Base-by-base conservation (phyloP, 2,329 filamentous ascomycete genomes). In the Zymoseptoria crescenta region DNA sequence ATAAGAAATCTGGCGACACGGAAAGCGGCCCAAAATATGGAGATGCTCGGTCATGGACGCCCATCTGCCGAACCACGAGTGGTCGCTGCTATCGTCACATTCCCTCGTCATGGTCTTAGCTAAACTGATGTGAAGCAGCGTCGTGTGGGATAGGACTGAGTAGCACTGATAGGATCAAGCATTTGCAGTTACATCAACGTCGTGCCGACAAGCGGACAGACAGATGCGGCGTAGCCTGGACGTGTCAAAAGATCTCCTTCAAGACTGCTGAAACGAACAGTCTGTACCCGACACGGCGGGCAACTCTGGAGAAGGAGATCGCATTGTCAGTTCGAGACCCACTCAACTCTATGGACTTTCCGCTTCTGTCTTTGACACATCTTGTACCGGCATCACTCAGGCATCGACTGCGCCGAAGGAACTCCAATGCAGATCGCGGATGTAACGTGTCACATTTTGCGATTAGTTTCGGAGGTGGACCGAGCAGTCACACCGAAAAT, bases 41-140 rank as follows among this genome's bases (percentile, higher is more conserved):
- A 68, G 59, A 68, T 63, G 64, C 66, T 68, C 66, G 66, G 66
- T 52, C 16, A 55, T 58, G 59, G 58, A 52, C 53, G 52, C 48
- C 35, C 49, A n/a, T 41, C 16, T 45, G 49, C 56, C 48, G 35
- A 51, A 54, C 49, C 24, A 24, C 24, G 24, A 24, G 24, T 2
- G 41, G 35, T 58, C 57, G 53, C 59, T 28, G 16, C 29, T 55
- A 21, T 48, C 27, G 21, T 20, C 20, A 35, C 24, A 24, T 19
- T 56, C 52, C 54, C 55, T 54, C 58, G 55, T 62, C 59, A 62
- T 62, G 51, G 49, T 27, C 20, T 30, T 21, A 48, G 21, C 35
- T 9, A 52, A 30, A 28, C 27, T 19, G 24, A n/a, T 19, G 28
- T 16, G 35, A 45, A 45, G 35, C 35, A 45, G 35, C n/a, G n/a